A percentile compares a stretch with the other conserved stretches of the same genome.
Conservation (phyloP, 1,284 basidiomycete genomes). For the Rhodotorula sp. region DNA sequence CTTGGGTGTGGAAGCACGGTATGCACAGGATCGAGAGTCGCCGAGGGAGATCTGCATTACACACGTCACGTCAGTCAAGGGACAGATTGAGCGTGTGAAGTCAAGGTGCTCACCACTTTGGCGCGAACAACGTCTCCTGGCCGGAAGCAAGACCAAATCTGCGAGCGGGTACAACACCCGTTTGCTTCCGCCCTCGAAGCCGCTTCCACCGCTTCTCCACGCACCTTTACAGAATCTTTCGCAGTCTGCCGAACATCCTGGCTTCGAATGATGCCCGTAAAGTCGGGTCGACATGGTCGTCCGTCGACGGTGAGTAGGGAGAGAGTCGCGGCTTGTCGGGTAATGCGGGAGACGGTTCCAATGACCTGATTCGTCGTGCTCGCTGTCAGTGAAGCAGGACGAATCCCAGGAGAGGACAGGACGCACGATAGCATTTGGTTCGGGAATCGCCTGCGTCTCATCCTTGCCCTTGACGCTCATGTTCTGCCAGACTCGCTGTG, state of each 20-base stretch:
- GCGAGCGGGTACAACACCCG: slow-evolving; percentile 77
- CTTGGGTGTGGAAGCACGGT: not conserved
- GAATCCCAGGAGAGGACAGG: slow-evolving; percentile 49
- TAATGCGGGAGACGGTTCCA: slow-evolving; percentile 78
- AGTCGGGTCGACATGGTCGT: slow-evolving; percentile 81
- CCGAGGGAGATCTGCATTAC: slow-evolving; percentile 48
- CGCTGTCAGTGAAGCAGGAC: slow-evolving; percentile 59
- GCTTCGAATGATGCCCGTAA: slow-evolving; percentile 82
- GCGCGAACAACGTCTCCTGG: slow-evolving; percentile 94
- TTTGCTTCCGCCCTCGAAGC: slow-evolving; percentile 48
- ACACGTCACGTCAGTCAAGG: not conserved
- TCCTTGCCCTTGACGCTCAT: slow-evolving; percentile 49
- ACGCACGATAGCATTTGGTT: slow-evolving; percentile 50
- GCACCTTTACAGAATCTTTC: slow-evolving; percentile 40
- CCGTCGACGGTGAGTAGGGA: slow-evolving; percentile 88
- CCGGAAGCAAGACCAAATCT: slow-evolving; percentile 90
- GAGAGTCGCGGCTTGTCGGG: slow-evolving; percentile 80
- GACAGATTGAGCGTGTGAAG: not conserved
- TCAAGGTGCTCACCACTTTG: slow-evolving; percentile 67
- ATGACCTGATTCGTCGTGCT: slow-evolving; percentile 64
- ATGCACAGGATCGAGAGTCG: slow-evolving; percentile 47
- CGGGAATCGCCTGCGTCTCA: slow-evolving; percentile 49
- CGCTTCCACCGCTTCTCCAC: not conserved
- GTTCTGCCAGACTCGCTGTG: not conserved
- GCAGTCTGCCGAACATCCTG: slow-evolving; percentile 73